Percentiles rank a stretch among this genome's conserved stretches.
phyloP scores from a whole-genome alignment of 192 early-diverging fungal species.

The Coemansia sp. region DNA sequence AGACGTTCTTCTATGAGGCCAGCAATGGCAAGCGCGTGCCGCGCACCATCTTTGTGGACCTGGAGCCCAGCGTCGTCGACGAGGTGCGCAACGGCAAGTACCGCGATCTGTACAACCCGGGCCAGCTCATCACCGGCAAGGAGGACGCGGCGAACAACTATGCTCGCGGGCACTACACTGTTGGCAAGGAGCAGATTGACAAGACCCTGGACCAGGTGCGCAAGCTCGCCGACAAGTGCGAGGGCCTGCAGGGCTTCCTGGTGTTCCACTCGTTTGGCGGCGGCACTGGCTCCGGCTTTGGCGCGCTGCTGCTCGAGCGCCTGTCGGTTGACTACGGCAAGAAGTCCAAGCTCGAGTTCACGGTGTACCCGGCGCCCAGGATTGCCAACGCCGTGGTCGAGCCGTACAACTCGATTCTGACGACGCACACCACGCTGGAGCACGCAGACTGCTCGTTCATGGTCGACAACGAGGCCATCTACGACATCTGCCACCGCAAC shows the following conservation, averaged over 20 bases:
- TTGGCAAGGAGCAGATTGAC: conserved; percentile 99
- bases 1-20: conserved; percentile 99
- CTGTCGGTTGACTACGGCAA: conserved; percentile 99
- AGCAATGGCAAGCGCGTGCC: conserved; percentile 98
- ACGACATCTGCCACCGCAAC: conserved; percentile 98
- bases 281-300: conserved; percentile 98
- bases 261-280: conserved; percentile 99
- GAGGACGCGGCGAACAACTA: conserved; percentile 99
- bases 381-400: conserved; percentile 96
- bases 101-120: conserved; percentile 86
- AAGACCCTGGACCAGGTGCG: conserved; percentile 93
- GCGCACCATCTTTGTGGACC: conserved; percentile 97
- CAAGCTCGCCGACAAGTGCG: conserved; percentile 96
- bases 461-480: conserved; percentile 99
- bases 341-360: conserved; percentile 99
- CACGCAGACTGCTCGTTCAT: conserved; percentile 99
- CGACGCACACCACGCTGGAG: conserved; percentile 97
- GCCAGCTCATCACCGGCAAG: conserved; percentile 99
- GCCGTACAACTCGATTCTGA: conserved; percentile 99
- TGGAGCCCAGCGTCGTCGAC: conserved; percentile 94
- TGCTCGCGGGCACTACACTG: conserved; percentile 99
- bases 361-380: conserved; percentile 97
- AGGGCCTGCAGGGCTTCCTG: conserved; percentile 97
- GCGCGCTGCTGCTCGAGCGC: conserved; percentile 95
- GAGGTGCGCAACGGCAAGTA: conserved; percentile 99